A percentile compares a stretch with the other conserved stretches of the same genome.
Evolutionary conservation across 495 filamentous ascomycete species (phyloP).

Genomic region (Penicillium waksmanii): DNA sequence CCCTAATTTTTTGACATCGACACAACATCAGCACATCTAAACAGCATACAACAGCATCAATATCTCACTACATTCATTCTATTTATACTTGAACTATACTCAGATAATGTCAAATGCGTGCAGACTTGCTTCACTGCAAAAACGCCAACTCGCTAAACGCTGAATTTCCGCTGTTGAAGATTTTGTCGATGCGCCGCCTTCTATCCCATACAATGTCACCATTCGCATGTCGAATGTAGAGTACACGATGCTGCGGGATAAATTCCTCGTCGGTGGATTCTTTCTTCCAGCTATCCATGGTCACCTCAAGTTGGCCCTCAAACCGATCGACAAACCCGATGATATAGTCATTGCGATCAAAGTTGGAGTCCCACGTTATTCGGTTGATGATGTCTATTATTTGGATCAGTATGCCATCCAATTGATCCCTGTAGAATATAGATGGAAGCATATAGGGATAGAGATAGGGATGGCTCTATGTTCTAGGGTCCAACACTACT

Average conservation of each 20-base stretch:
- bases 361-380: slow-evolving; percentile 68
- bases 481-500: neutral
- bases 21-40: no score
- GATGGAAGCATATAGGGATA: neutral
- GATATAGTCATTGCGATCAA: slow-evolving; percentile 66
- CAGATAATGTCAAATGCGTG: neutral
- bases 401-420: neutral
- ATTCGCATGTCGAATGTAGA: slow-evolving; percentile 66
- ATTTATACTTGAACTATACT: no score
- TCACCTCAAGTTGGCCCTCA: slow-evolving; percentile 63
- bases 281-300: slow-evolving; percentile 67
- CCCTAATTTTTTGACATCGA: no score
- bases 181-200: slow-evolving; percentile 54
- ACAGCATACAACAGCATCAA: no score
- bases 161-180: slow-evolving; percentile 62
- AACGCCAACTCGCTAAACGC: slow-evolving; percentile 42
- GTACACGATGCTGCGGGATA: slow-evolving; percentile 78
- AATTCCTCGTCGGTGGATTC: slow-evolving; percentile 84
- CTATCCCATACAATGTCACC: slow-evolving; percentile 61
- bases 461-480: neutral
- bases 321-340: slow-evolving; percentile 81
- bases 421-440: neutral
- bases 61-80: no score
- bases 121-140: slow-evolving; percentile 18
- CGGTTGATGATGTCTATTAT: slow-evolving; percentile 68